Conservation (phyloP, 208 protist species). For the Vickermania ingenoplastis region DNA sequence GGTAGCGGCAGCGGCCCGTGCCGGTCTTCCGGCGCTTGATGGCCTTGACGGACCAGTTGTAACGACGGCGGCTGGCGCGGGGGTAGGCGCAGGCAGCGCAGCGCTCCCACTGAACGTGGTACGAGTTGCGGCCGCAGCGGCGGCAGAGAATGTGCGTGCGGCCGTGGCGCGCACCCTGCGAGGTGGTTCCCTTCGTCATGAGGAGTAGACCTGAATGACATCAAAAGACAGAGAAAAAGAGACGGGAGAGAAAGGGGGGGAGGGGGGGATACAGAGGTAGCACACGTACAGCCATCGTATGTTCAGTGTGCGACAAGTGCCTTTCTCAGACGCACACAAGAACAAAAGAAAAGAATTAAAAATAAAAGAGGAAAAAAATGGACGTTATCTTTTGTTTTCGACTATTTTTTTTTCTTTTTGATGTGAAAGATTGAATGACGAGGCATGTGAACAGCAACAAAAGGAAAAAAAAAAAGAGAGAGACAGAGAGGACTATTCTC, state of each 20-base stretch:
- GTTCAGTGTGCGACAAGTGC: too few relatives aligned
- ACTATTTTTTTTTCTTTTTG: too few relatives aligned
- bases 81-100: constrained; percentile 98
- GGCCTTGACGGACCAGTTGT: constrained; percentile 94
- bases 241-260: constrained; percentile 1
- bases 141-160: constrained; percentile 94
- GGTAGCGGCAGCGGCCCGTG: constrained; percentile 93
- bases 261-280: not conserved
- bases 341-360: not conserved
- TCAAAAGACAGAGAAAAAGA: not conserved
- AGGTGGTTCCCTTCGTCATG: constrained; percentile 82
- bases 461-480: too few relatives aligned
- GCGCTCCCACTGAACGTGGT: constrained; percentile 96
- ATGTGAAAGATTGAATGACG: too few relatives aligned
- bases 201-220: constrained; percentile 11
- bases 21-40: constrained; percentile 93
- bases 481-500: too few relatives aligned
- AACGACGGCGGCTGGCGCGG: constrained; percentile 91
- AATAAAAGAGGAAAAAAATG: not conserved
- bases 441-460: too few relatives aligned
- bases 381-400: too few relatives aligned
- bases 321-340: not conserved
- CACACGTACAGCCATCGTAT: too few relatives aligned
- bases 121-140: constrained; percentile 95
- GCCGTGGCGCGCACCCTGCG: constrained; percentile 59